Evolutionary conservation across 2,329 filamentous ascomycete species (phyloP).

Genomic region (Fusarium hainanense): DNA sequence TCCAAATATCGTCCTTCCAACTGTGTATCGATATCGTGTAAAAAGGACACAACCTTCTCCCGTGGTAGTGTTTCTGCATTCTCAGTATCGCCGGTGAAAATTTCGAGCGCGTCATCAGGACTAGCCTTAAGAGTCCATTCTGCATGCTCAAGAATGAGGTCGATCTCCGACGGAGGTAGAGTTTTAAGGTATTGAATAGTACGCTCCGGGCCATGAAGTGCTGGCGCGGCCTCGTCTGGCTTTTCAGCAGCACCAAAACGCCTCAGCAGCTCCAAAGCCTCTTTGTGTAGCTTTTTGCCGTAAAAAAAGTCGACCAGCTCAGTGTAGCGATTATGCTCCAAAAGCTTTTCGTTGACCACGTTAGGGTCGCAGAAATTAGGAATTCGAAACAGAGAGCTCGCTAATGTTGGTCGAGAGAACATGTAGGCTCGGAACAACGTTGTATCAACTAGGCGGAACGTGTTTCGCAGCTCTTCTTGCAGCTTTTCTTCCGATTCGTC

Average conservation of each 20-base stretch:
- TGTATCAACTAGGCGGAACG: slow-evolving; percentile 89
- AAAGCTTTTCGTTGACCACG: slow-evolving; percentile 91
- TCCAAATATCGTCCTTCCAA: slow-evolving; percentile 88
- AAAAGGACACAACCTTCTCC: slow-evolving; percentile 77
- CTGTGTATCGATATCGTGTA: slow-evolving; percentile 73
- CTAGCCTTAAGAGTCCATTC: slow-evolving; percentile 84
- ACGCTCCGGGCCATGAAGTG: slow-evolving; percentile 81
- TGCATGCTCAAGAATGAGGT: slow-evolving; percentile 90
- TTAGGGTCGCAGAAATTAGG: slow-evolving; percentile 97
- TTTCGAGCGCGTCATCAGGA: slow-evolving; percentile 84
- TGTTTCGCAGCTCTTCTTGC: slow-evolving; percentile 76
- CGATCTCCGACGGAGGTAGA: slow-evolving; percentile 86
- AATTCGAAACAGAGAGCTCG: slow-evolving; percentile 90
- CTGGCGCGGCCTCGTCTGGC: slow-evolving; percentile 62
- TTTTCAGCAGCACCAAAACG: slow-evolving; percentile 77
- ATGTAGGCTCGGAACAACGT: slow-evolving; percentile 95
- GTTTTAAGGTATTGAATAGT: slow-evolving; percentile 93
- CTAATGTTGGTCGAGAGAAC: slow-evolving; percentile 86
- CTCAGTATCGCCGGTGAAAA: slow-evolving; percentile 92
- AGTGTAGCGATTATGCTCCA: slow-evolving; percentile 88
- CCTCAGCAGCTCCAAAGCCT: slow-evolving; percentile 83
- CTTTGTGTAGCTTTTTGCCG: slow-evolving; percentile 90
- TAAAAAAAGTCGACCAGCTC: slow-evolving; percentile 98
- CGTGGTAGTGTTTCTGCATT: slow-evolving; percentile 92
- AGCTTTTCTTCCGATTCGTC: slow-evolving; percentile 69